A percentile compares a stretch with the other conserved stretches of the same genome.
These are phyloP conservation scores for Tremellales sp. DNA, from an alignment of 1,284 basidiomycete species.

Conservation along the genomic window DNA sequence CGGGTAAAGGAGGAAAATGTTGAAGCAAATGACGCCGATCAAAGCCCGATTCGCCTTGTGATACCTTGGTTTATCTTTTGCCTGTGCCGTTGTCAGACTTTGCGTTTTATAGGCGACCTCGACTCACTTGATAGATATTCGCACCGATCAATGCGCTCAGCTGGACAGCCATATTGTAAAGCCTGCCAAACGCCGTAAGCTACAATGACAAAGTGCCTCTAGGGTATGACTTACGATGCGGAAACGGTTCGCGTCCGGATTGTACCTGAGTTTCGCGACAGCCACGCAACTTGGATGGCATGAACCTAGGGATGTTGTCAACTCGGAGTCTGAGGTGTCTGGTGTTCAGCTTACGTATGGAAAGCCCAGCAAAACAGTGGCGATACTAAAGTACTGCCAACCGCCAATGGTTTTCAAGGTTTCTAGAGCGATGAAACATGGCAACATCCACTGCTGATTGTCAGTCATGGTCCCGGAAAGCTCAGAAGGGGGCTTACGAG, in stretches of 20 bases:
- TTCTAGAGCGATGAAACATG: conserved; percentile 29
- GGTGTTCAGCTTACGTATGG: too few relatives aligned
- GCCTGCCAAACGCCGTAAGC: conserved; percentile 2
- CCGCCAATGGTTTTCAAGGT: conserved; percentile 5
- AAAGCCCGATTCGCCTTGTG: conserved; percentile 28
- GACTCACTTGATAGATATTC: conserved; percentile 28
- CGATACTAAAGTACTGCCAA: conserved; percentile 29
- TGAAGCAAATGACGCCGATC: conserved; percentile 29
- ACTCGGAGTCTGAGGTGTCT: too few relatives aligned
- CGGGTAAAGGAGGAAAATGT: conserved; percentile 24
- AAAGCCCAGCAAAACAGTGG: conserved; percentile 18
- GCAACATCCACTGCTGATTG: conserved; percentile 25
- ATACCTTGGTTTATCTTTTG: conserved; percentile 21
- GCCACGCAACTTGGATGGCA: conserved; percentile 23
- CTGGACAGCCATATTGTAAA: conserved; percentile 39
- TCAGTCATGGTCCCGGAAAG: conserved; percentile 13
- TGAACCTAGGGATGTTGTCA: too few relatives aligned
- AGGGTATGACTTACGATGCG: too few relatives aligned
- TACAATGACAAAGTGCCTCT: too few relatives aligned
- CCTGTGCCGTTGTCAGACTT: too few relatives aligned
- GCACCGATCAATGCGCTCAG: conserved; percentile 29
- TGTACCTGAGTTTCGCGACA: conserved; percentile 23
- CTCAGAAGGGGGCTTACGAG: not conserved
- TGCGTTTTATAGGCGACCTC: too few relatives aligned
- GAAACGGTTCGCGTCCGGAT: conserved; percentile 30